These are phyloP conservation scores for Acanthamoeba healyi DNA, from an alignment of 208 protist species.

Conservation along the genomic window DNA sequence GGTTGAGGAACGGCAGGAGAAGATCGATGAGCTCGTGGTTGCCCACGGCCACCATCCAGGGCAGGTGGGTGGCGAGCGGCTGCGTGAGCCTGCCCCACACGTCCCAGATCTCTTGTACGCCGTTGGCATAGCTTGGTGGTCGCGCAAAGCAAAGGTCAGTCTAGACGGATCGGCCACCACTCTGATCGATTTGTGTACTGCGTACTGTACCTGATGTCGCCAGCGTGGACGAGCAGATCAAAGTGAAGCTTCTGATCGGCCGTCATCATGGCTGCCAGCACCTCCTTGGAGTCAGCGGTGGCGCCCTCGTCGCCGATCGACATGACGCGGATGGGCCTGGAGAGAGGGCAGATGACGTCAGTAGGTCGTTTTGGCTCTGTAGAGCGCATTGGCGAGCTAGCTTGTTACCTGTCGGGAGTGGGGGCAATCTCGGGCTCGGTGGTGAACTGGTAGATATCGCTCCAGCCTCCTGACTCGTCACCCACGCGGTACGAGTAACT, in stretches of 20 bases:
- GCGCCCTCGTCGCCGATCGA: slow-evolving; percentile 20
- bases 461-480: background rate
- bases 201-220: too few species aligned
- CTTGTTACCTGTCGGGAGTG: background rate
- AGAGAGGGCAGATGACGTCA: too few species aligned
- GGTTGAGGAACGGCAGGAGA: slow-evolving; percentile 16
- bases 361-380: too few species aligned
- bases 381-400: too few species aligned
- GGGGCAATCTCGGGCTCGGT: background rate
- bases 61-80: background rate
- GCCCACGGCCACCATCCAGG: slow-evolving; percentile 45
- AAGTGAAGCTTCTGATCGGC: background rate
- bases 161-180: too few species aligned
- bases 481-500: slow-evolving; percentile 19
- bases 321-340: slow-evolving; percentile 7
- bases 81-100: slow-evolving; percentile 16
- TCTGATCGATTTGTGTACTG: too few species aligned
- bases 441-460: background rate
- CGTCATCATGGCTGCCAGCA: slow-evolving; percentile 26
- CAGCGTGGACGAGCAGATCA: slow-evolving; percentile 13
- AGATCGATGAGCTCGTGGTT: slow-evolving; percentile 56
- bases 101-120: background rate
- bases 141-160: too few species aligned
- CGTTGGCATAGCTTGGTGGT: slow-evolving; percentile 51
- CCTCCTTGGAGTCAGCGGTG: slow-evolving; percentile 39